Base-by-base conservation (phyloP, 441 rosid genomes). In the Aleurites moluccanus region DNA sequence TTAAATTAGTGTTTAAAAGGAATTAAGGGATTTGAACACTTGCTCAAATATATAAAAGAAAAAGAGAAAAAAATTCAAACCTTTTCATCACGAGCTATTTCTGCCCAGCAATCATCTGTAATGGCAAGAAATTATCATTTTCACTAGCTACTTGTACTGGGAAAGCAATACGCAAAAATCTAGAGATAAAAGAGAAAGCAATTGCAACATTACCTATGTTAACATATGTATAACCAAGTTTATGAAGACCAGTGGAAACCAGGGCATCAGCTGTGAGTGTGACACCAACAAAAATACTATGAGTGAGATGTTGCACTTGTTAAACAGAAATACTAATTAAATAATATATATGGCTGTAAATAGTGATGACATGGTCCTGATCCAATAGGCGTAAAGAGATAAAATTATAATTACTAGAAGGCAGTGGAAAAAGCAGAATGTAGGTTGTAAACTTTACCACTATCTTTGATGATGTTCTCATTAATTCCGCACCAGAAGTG, bases 21-120 rank as follows among this genome's bases (percentile, higher is more conserved):
- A 45, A 16, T 16, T 2, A 66, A 44, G n/a, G 10, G n/a, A 18
- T 55, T 3, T 8, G 21, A 64, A n/a, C 55, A 33, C 5, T 42
- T 42, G n/a, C n/a, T n/a, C 7, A 20, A 55, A 56, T n/a, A 70
- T 40, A 14, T 70, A 21, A 13, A 44, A 21, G 20, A 13, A 16
- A 4, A 25, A 63, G 56, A 74, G 30, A 61, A 33, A 67, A 23
- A 42, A 38, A 79, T 42, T 40, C 38, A 62, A 80, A 93, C 98
- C 91, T 89, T 80, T 18, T 57, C 42, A 73, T 91, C 98, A 50
- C 99, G 93, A 79, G 80, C 56, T 73, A 89, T 76, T 83, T 96
- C 97, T 65, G 95, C 99, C 99, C 99, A 95, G 75, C 99, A 95
- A 82, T 95, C 99, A 88, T 96, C 99, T 96, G 73, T 44, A 64